These are phyloP conservation scores for Eucalyptus lansdowneana DNA, from an alignment of 345 rosid species.

Conservation along the genomic window DNA sequence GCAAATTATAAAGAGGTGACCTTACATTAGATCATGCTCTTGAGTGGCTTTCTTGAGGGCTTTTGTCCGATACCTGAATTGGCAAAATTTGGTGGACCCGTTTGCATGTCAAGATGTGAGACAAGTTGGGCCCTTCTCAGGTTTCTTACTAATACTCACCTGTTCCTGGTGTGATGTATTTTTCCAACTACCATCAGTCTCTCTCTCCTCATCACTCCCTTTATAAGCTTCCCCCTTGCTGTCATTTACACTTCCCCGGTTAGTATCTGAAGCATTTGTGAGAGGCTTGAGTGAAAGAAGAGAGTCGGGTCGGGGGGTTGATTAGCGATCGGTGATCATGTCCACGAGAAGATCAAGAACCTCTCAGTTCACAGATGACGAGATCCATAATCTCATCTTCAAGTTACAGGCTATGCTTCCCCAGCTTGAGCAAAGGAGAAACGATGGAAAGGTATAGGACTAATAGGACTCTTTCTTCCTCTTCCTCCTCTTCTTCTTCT, in stretches of 20 bases:
- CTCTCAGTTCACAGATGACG: slow-evolving; percentile 1
- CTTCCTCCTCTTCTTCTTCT: neutral
- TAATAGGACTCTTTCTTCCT: neutral
- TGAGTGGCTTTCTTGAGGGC: neutral
- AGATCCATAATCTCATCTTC: slow-evolving; percentile 1
- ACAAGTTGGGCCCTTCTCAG: neutral
- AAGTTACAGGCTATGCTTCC: slow-evolving; percentile 12
- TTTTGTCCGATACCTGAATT: neutral
- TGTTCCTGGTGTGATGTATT: neutral
- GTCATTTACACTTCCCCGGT: neutral
- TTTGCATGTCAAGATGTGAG: neutral
- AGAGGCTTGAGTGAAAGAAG: neutral
- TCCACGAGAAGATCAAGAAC: slow-evolving; percentile 5
- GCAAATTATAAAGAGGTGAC: neutral
- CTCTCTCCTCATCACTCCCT: neutral
- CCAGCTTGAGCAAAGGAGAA: slow-evolving; percentile 1
- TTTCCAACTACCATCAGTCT: neutral
- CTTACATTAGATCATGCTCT: neutral
- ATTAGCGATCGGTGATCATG: neutral
- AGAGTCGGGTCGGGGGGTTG: neutral
- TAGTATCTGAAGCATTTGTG: neutral
- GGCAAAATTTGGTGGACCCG: neutral
- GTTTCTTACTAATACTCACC: neutral
- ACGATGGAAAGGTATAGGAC: slow-evolving; percentile 2
- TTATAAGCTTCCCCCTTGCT: slow-evolving; percentile 5